Percentiles rank a stretch among this genome's conserved stretches.
These are phyloP conservation scores for Talaromyces sp. DNA, from an alignment of 2,329 filamentous ascomycete genomes.

Conservation along the genomic window DNA sequence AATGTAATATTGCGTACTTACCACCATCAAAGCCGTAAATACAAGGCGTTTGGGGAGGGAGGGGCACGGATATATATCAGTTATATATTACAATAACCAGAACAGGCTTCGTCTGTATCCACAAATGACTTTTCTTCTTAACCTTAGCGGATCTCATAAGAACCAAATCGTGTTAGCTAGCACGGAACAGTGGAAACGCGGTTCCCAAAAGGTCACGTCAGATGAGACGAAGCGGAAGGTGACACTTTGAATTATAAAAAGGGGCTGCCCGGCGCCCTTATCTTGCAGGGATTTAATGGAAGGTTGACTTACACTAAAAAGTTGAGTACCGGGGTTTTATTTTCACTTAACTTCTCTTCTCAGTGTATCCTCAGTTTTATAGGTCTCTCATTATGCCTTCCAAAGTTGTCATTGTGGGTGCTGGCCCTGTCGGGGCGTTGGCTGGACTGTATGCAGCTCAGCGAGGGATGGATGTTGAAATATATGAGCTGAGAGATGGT, in stretches of 20 bases:
- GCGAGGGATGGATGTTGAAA: neutral
- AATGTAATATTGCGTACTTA: neutral
- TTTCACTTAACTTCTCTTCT: neutral
- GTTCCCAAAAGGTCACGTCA: neutral
- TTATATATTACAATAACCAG: neutral
- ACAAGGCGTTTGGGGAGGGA: neutral
- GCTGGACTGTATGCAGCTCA: neutral
- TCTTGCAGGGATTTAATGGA: neutral
- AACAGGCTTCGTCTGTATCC: neutral
- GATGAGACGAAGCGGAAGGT: neutral
- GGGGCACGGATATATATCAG: too few relatives aligned
- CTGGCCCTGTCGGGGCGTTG: neutral
- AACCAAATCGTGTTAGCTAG: neutral
- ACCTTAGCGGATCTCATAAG: neutral
- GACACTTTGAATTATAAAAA: neutral
- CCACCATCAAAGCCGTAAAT: neutral
- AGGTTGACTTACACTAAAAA: neutral
- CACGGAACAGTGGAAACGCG: neutral
- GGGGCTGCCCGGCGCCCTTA: neutral
- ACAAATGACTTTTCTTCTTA: neutral
- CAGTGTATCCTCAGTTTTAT: neutral
- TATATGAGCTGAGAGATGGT: neutral
- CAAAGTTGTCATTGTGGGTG: neutral
- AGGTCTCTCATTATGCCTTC: neutral
- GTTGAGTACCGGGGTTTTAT: neutral